Base-by-base conservation (phyloP, 305 asterid species). In the Euphrasia arctica region DNA sequence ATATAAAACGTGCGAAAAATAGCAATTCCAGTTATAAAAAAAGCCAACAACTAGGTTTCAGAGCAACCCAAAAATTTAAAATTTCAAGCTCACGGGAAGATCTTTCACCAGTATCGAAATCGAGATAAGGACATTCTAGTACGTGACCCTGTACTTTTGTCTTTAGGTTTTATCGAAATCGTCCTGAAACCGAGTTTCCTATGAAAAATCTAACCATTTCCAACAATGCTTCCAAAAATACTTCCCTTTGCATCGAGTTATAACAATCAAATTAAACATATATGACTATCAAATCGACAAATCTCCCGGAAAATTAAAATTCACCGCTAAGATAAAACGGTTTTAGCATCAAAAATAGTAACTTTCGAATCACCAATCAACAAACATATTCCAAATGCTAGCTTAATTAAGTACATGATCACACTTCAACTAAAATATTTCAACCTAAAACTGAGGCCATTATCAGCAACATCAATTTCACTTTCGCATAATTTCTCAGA, bases 21-120 rank as follows among this genome's bases (percentile, higher is more conserved):
- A 49, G 25, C 15, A 11, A 11, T 10, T n/a, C 0, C 15, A 47
- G 4, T 47, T 11, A 47, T 11, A 47, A 3, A 47, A 47, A 47
- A 47, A 11, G 15, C 6, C 51, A 36, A 36, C 42, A 36, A 6
- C 5, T 11, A 47, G 5, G n/a, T 47, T 10, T n/a, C 15, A 47
- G 51, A 47, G 42, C 42, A 47, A n/a, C 3, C 51, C 12, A 47
- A 10, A 47, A 11, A 47, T 4, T 0, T 10, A 47, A 47, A 47
- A 13, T 15, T 11, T 11, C 52, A 47, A 11, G 15, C 52, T 12
- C 18, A 12, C 52, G 8, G n/a, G 6, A 47, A 13, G 18, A 11
- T 54, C 9, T 2, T 31, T 31, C 3, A 4, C 25, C 50, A 36
- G 36, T 71, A 64, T 64, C 22, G 22, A 18, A 18, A 74, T 65